phyloP scores from a whole-genome alignment of 1,284 basidiomycete species.

The Rhodotorula sp. region DNA sequence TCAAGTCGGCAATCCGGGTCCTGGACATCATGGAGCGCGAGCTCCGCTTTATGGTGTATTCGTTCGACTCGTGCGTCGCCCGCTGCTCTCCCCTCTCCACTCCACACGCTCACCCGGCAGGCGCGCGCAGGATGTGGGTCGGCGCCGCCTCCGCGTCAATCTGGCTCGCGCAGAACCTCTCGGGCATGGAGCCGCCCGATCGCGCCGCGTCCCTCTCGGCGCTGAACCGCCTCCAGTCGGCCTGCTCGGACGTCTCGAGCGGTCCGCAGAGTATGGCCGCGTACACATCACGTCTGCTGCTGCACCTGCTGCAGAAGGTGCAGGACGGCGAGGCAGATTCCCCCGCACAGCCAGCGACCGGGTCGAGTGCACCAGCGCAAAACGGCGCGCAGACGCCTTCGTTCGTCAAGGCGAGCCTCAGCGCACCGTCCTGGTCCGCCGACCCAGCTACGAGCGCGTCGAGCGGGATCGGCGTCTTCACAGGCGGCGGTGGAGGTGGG shows the following conservation, averaged over 20 bases:
- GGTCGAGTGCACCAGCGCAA: no score
- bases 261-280: constrained; percentile 10
- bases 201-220: neutral
- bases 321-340: neutral
- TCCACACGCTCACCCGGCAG: neutral
- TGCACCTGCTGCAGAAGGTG: constrained; percentile 13
- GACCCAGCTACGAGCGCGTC: neutral
- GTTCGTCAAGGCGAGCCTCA: constrained; percentile 11
- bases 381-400: neutral
- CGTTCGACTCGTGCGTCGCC: constrained; percentile 5
- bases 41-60: constrained; percentile 10
- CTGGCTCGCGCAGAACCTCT: constrained; percentile 22
- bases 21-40: constrained; percentile 13
- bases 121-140: constrained; percentile 10
- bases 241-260: neutral
- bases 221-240: constrained; percentile 1
- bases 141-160: constrained; percentile 13
- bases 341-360: neutral
- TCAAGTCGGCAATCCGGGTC: constrained; percentile 10
- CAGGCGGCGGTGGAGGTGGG: neutral
- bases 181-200: constrained; percentile 14
- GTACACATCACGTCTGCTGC: constrained; percentile 15
- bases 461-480: neutral
- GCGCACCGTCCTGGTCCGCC: constrained; percentile 5
- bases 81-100: neutral